These are phyloP conservation scores for Fraxinus latifolia DNA, from an alignment of 305 asterid genomes.

Conservation along the genomic window DNA sequence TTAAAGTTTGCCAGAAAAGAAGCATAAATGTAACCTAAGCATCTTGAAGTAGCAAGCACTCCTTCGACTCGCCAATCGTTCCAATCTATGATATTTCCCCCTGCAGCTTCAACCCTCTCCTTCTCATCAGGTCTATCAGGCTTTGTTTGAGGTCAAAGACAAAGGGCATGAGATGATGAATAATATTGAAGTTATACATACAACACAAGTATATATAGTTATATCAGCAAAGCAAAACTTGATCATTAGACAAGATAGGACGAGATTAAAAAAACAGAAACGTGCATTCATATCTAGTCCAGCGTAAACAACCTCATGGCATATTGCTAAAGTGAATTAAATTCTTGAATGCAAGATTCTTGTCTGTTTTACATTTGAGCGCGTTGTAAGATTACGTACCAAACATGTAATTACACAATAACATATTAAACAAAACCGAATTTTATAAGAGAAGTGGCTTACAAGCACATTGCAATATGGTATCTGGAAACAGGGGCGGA, in stretches of 20 bases:
- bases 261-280: not conserved
- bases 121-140: conserved; percentile 30
- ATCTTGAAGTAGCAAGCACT: conserved; percentile 28
- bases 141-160: conserved; percentile 10
- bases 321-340: not conserved
- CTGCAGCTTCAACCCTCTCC: conserved; percentile 32
- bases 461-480: not conserved
- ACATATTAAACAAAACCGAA: not conserved
- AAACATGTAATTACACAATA: not conserved
- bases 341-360: not conserved
- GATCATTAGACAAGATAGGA: not conserved
- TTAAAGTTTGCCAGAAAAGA: not conserved
- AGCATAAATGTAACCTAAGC: conserved; percentile 26
- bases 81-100: conserved; percentile 25
- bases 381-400: not conserved
- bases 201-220: not conserved
- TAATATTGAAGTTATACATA: not conserved
- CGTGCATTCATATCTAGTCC: not conserved
- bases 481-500: not conserved
- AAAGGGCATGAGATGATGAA: not conserved
- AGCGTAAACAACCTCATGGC: not conserved
- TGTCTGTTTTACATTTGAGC: not conserved
- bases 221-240: not conserved
- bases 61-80: conserved; percentile 25
- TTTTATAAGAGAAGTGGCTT: not conserved